phyloP scores from a whole-genome alignment of 805 yeast species.

The Yarrowia bubula region DNA sequence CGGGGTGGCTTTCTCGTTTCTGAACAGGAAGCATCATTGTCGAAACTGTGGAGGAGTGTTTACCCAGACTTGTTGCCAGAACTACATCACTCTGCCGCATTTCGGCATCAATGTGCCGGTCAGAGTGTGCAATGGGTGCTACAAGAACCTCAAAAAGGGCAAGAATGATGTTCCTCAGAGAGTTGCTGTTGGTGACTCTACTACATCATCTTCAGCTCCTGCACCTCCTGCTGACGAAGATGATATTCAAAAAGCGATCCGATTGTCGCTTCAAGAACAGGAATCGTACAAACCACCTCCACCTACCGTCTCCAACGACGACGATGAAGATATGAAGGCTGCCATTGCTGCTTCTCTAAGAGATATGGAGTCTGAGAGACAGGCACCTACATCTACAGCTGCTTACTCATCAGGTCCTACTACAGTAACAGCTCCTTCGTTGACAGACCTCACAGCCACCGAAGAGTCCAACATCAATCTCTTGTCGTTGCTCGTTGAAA shows the following conservation, averaged over 20 bases:
- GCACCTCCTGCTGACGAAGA: constrained; percentile 53
- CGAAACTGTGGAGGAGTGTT: constrained; percentile 95
- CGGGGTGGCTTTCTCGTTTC: constrained; percentile 70
- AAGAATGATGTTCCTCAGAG: constrained; percentile 33
- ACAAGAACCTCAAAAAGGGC: constrained; percentile 49
- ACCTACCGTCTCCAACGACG: constrained; percentile 50
- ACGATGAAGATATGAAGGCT: constrained; percentile 85
- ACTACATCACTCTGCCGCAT: constrained; percentile 67
- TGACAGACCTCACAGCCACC: constrained; percentile 47
- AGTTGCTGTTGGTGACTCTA: neutral
- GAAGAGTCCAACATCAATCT: constrained; percentile 71
- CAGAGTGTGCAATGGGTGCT: constrained; percentile 90
- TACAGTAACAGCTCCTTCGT: constrained; percentile 10
- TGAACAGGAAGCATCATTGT: constrained; percentile 94
- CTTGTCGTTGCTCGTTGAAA: constrained; percentile 65
- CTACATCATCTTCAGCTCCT: neutral
- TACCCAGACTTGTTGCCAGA: constrained; percentile 80
- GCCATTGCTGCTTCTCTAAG: constrained; percentile 90
- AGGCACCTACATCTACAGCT: neutral
- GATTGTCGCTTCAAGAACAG: constrained; percentile 65
- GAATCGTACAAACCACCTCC: constrained; percentile 33
- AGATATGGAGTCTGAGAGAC: constrained; percentile 53
- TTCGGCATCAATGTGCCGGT: constrained; percentile 87
- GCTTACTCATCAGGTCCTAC: neutral
- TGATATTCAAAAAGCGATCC: constrained; percentile 73